Evolutionary conservation across 139 green algal genomes (phyloP), one percentile per base, ranked within the genome.

Genomic region (Auxenochlorella pyrenoidosa): DNA sequence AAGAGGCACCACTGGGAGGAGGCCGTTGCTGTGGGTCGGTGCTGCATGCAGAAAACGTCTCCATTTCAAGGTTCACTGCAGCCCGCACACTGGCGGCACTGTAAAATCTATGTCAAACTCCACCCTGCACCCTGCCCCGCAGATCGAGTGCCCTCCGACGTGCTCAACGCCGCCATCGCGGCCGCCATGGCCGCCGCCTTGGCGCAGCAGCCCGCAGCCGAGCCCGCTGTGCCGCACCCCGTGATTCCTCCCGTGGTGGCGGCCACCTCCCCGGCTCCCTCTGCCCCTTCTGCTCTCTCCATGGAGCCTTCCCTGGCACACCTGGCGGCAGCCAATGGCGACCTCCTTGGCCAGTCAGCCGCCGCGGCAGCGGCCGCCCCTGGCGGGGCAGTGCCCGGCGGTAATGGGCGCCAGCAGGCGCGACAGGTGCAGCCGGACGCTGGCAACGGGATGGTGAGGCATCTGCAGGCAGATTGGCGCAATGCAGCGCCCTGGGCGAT

Each of bases 141-240:
- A 65, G 76, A 82, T 6, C 76, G 76, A n/a, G 18, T 82, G 76
- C 47, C 76, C 0, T 82, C 76, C 19, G 76, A 82, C 28, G 47
- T 36, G n/a, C 76, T 82, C 32, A 54, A n/a, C 72, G 47, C 76
- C n/a, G 76, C 76, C 76, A 82, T 82, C 34, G 79, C 34, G 13
- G 79, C 75, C 15, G 75, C 79, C 13, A 24, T 73, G 36, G 34
- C 58, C 6, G 36, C 79, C 0, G 79, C 58, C 0, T 34, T 36
- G 18, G 77, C 77, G 26, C 21, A 18, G 21, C 26, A 32, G 30
- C 78, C 38, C 24, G 79, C 58, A 26, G 26, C 58, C 10, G 79
- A 84, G 58, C 79, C 79, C 19, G 79, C 59, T 1, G 79, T 84
- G 22, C 79, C 79, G 13, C 58, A 84, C n/a, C 79, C 79, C 12